phyloP scores from a whole-genome alignment of 345 rosid genomes.

The Capsella bursapastoris region DNA sequence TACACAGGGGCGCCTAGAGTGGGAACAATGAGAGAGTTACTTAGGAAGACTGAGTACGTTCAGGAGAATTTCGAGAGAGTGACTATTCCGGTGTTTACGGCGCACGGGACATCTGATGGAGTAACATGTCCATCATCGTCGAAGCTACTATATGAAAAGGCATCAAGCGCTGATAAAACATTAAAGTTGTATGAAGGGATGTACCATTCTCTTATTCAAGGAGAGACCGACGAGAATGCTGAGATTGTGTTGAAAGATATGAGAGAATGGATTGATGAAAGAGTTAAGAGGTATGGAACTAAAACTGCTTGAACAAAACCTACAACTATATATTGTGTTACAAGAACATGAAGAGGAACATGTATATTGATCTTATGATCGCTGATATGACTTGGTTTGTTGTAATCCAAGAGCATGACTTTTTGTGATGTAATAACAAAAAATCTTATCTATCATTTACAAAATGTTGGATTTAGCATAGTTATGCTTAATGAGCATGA shows the following conservation, averaged over 20 bases:
- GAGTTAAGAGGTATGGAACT: constrained; percentile 68
- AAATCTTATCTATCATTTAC: no score
- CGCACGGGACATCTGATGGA: constrained; percentile 83
- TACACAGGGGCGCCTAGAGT: constrained; percentile 90
- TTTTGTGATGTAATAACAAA: constrained; percentile 24
- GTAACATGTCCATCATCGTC: constrained; percentile 81
- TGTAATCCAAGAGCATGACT: constrained; percentile 37
- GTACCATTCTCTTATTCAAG: constrained; percentile 91
- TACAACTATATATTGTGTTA: neutral
- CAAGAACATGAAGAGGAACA: constrained; percentile 10
- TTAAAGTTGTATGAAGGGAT: constrained; percentile 86
- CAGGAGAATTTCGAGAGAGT: constrained; percentile 77
- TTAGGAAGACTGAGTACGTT: constrained; percentile 71
- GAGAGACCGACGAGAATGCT: constrained; percentile 88
- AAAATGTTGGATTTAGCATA: no score
- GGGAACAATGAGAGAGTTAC: constrained; percentile 92
- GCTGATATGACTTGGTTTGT: constrained; percentile 9
- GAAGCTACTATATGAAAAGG: constrained; percentile 75
- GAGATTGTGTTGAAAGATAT: constrained; percentile 75
- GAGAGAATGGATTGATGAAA: constrained; percentile 97
- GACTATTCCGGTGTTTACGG: constrained; percentile 67
- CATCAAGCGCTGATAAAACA: constrained; percentile 73
- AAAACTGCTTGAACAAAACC: constrained; percentile 24
- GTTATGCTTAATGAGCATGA: no score
- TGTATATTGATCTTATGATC: constrained; percentile 26